Percentiles rank a stretch among this genome's conserved stretches.
phyloP scores from a whole-genome alignment of 495 filamentous ascomycete species.

The Aeminium ludgeri region DNA sequence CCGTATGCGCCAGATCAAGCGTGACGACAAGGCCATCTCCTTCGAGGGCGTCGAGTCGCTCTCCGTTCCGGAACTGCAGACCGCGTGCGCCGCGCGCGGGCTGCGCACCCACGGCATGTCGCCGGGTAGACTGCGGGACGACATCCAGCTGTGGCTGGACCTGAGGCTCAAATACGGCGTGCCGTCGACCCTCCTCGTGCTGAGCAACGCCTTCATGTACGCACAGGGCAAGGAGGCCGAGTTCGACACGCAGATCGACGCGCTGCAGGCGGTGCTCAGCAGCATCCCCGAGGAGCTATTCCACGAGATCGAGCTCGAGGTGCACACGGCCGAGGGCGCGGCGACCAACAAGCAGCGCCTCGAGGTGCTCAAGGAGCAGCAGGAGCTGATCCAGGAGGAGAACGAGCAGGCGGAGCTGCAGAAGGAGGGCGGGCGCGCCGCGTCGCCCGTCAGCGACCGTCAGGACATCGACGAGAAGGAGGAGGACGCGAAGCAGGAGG shows the following conservation, averaged over 20 bases:
- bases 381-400: slow-evolving; percentile 95
- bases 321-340: slow-evolving; percentile 89
- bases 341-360: slow-evolving; percentile 98
- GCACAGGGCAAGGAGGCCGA: slow-evolving; percentile 74
- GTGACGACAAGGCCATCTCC: slow-evolving; percentile 85
- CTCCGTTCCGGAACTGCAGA: slow-evolving; percentile 83
- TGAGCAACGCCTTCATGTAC: slow-evolving; percentile 97
- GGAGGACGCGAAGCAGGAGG: slow-evolving; percentile 24
- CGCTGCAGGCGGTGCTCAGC: slow-evolving; percentile 76
- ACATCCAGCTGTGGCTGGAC: slow-evolving; percentile 88
- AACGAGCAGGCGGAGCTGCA: slow-evolving; percentile 73
- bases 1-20: slow-evolving; percentile 98
- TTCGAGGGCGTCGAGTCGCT: slow-evolving; percentile 89
- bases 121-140: slow-evolving; percentile 72
- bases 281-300: slow-evolving; percentile 96
- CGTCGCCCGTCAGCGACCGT: slow-evolving; percentile 46
- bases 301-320: slow-evolving; percentile 98
- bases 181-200: slow-evolving; percentile 82
- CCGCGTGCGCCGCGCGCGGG: slow-evolving; percentile 74
- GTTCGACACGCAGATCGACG: slow-evolving; percentile 80
- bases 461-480: slow-evolving; percentile 77
- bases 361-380: slow-evolving; percentile 97
- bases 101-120: slow-evolving; percentile 84
- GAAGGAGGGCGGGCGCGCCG: slow-evolving; percentile 35
- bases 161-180: slow-evolving; percentile 83